Evolutionary conservation across 139 green algal genomes (phyloP).

Genomic region (Tetradesmus lagerheimii): DNA sequence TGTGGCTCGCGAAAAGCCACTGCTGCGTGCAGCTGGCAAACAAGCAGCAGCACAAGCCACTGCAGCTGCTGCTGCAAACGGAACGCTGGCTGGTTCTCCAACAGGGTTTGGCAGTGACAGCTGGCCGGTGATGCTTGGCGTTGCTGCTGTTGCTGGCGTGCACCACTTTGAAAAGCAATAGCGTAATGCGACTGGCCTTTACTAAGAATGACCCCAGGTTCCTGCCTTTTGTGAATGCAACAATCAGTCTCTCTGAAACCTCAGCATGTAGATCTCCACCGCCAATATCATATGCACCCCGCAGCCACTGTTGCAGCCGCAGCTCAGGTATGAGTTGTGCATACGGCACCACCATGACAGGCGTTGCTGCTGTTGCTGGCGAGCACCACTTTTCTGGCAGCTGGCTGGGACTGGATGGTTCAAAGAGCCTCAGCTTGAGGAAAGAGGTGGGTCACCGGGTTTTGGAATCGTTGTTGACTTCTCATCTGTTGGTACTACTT

Average conservation of each 20-base stretch:
- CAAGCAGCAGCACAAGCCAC: not conserved
- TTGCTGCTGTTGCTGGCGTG: conserved; percentile 33
- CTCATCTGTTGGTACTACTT: too few species aligned
- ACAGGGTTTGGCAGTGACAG: not conserved
- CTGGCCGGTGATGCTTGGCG: not conserved
- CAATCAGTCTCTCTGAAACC: too few species aligned
- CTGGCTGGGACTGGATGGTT: conserved; percentile 56
- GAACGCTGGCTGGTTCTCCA: not conserved
- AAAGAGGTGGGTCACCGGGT: conserved; percentile 42
- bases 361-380: conserved; percentile 22
- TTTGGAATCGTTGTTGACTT: too few species aligned
- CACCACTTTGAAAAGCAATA: too few species aligned
- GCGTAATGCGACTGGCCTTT: too few species aligned
- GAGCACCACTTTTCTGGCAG: conserved; percentile 55
- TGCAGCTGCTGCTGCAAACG: not conserved
- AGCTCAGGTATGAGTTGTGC: too few species aligned
- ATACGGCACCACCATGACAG: too few species aligned
- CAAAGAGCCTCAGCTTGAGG: conserved; percentile 36
- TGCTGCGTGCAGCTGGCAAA: not conserved
- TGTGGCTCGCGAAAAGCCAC: not conserved
- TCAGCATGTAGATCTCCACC: too few species aligned
- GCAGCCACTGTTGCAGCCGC: too few species aligned
- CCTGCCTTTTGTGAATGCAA: too few species aligned
- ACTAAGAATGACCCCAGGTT: too few species aligned
- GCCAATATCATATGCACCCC: too few species aligned